Percentiles rank a stretch among this genome's conserved stretches.
These are phyloP conservation scores for Carex littledalei DNA, from an alignment of 176 grass and related monocot species.

Conservation along the genomic window DNA sequence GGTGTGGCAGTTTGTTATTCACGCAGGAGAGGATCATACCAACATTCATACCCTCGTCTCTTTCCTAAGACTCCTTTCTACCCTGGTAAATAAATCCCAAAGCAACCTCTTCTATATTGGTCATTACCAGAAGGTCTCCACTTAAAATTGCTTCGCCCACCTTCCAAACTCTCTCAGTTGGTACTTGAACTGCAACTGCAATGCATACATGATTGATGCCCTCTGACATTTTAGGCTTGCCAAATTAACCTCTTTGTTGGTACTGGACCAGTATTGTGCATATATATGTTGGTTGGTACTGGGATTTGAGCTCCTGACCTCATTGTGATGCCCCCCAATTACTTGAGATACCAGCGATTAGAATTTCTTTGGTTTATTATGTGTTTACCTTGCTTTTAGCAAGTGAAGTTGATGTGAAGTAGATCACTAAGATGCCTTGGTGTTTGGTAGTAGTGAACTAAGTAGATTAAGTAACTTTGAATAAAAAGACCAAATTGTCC, in stretches of 20 bases:
- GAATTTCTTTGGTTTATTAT: not conserved
- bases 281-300: not conserved
- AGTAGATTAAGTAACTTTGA: not conserved
- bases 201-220: not conserved
- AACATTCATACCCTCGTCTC: constrained; percentile 84
- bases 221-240: not conserved
- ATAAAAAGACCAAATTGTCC: not conserved
- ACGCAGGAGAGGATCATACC: constrained; percentile 90
- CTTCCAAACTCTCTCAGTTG: not conserved
- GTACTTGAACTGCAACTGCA: not conserved
- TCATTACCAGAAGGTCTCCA: not conserved
- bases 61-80: constrained; percentile 84
- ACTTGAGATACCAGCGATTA: not conserved
- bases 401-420: not conserved
- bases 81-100: constrained; percentile 51
- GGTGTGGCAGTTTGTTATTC: constrained; percentile 70
- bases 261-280: not conserved
- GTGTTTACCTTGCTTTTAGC: not conserved
- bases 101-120: constrained; percentile 1
- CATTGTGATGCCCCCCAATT: not conserved
- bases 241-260: not conserved
- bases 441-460: not conserved
- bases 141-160: not conserved
- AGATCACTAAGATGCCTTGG: not conserved
- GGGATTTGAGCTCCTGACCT: not conserved